Percentiles rank a stretch among this genome's conserved stretches.
Conservation (phyloP, 2,329 filamentous ascomycete species). For the Botrytis fragariae region DNA sequence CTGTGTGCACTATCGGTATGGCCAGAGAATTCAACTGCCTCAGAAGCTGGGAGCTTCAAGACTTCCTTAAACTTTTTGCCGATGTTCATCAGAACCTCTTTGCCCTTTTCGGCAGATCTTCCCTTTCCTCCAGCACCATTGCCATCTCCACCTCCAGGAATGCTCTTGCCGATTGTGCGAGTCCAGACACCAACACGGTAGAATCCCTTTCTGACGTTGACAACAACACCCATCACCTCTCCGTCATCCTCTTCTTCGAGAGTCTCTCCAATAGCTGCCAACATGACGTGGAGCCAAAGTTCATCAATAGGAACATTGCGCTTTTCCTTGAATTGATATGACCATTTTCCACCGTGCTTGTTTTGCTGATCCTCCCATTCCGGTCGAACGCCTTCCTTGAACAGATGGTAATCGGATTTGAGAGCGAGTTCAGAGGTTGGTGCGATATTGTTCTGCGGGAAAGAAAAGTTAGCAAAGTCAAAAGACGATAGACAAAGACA, state of each 20-base stretch:
- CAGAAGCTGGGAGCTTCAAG: constrained; percentile 71
- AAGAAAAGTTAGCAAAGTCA: constrained; percentile 20
- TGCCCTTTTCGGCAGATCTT: constrained; percentile 75
- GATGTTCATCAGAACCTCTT: constrained; percentile 79
- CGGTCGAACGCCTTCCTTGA: constrained; percentile 94
- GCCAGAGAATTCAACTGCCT: constrained; percentile 90
- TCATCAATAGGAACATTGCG: constrained; percentile 87
- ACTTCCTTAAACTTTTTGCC: constrained; percentile 92
- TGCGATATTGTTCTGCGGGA: constrained; percentile 88
- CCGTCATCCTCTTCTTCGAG: constrained; percentile 96
- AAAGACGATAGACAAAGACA: neutral
- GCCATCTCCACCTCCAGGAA: constrained; percentile 71
- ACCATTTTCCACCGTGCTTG: constrained; percentile 99
- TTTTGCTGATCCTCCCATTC: constrained; percentile 99
- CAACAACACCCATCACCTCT: constrained; percentile 98
- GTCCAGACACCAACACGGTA: constrained; percentile 98
- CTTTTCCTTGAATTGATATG: constrained; percentile 97
- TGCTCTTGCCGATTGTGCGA: constrained; percentile 82
- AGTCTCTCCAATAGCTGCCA: constrained; percentile 94
- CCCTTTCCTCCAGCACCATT: constrained; percentile 75
- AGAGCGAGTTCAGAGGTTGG: constrained; percentile 91
- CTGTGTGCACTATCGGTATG: constrained; percentile 92
- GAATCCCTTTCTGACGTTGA: constrained; percentile 98
- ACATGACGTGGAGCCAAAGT: constrained; percentile 95
- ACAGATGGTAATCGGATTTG: constrained; percentile 99